A percentile compares a stretch with the other conserved stretches of the same genome.
Evolutionary conservation across 768 basidiomycete species (phyloP).

Genomic region (Termitomyces bulborhizus): DNA sequence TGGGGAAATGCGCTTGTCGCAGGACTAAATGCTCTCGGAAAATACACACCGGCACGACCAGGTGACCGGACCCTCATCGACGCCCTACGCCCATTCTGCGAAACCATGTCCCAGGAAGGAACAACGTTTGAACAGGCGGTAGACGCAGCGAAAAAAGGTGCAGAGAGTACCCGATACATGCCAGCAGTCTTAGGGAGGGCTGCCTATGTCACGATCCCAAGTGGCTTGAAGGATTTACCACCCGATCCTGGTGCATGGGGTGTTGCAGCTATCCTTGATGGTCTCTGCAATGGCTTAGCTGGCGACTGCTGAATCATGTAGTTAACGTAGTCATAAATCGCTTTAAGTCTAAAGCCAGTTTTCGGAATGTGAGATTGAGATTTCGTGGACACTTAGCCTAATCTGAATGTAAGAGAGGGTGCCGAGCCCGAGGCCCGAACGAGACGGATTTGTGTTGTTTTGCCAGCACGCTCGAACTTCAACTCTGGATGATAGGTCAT

Average conservation of each 20-base stretch:
- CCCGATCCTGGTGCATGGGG: conserved; percentile 58
- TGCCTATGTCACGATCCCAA: conserved; percentile 36
- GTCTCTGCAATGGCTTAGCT: conserved; percentile 22
- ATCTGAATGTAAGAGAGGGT: neutral
- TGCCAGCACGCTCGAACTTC: neutral
- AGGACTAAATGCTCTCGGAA: conserved; percentile 25
- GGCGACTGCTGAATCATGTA: neutral
- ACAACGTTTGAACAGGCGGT: conserved; percentile 24
- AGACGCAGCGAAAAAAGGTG: conserved; percentile 32
- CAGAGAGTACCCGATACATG: conserved; percentile 41
- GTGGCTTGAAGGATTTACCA: conserved; percentile 21
- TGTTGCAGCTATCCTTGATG: conserved; percentile 34
- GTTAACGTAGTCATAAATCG: neutral
- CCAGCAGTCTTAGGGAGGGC: conserved; percentile 43
- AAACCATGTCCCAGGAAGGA: conserved; percentile 17
- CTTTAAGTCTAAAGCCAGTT: neutral
- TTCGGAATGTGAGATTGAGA: neutral
- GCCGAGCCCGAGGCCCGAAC: neutral
- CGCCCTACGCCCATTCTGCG: conserved; percentile 42
- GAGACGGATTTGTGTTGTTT: neutral
- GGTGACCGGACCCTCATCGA: conserved; percentile 57
- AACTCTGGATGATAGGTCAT: neutral
- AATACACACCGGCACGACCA: conserved; percentile 44
- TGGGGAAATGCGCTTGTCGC: conserved; percentile 15
- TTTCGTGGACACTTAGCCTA: too few species aligned